These are phyloP conservation scores for Podospora pseudocomata DNA, from an alignment of 495 filamentous ascomycete species.

Conservation along the genomic window DNA sequence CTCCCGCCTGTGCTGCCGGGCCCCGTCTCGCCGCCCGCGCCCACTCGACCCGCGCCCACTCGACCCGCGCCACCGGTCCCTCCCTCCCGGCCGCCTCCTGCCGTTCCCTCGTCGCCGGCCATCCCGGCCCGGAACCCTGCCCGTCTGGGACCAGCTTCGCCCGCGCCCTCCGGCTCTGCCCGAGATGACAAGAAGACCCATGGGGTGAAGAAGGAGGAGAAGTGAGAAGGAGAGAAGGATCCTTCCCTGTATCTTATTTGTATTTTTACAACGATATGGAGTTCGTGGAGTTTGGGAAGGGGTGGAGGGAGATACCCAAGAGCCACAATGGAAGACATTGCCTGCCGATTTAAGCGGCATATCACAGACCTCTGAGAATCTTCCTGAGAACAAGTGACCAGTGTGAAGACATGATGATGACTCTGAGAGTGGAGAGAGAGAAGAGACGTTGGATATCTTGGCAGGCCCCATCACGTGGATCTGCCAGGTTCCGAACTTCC, in stretches of 20 bases:
- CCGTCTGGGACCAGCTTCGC: background rate
- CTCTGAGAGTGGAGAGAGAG: background rate
- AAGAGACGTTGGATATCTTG: slow-evolving; percentile 5
- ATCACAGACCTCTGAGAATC: background rate
- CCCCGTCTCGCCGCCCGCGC: background rate
- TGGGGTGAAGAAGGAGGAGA: background rate
- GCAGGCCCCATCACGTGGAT: slow-evolving; percentile 2
- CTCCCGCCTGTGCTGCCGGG: background rate
- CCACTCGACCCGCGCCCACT: background rate
- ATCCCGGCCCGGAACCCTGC: background rate
- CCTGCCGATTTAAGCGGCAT: background rate
- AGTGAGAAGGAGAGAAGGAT: background rate
- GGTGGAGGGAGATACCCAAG: background rate
- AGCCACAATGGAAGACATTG: background rate
- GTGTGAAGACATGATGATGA: no score
- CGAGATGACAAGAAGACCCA: background rate
- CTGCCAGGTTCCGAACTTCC: background rate
- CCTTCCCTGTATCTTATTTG: background rate
- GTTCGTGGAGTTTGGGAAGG: background rate
- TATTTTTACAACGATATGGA: background rate
- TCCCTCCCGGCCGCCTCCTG: background rate
- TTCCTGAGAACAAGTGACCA: no score
- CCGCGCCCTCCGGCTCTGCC: background rate
- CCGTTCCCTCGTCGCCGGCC: no score
- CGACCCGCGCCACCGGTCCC: no score